Evolutionary conservation across 495 filamentous ascomycete species (phyloP).

Genomic region (Penicillium canescens): DNA sequence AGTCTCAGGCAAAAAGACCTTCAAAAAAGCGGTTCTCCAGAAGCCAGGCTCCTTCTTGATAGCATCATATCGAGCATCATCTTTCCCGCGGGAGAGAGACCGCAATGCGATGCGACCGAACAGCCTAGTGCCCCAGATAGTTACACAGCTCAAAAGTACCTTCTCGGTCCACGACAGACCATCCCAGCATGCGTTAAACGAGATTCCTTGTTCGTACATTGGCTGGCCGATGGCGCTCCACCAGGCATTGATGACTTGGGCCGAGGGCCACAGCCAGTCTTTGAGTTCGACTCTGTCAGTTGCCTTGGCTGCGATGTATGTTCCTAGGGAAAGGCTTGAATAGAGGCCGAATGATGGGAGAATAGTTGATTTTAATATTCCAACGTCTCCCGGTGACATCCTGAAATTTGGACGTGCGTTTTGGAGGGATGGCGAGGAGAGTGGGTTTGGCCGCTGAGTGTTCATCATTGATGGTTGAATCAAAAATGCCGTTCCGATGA

Average conservation of each 20-base stretch:
- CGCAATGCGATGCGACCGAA: slow-evolving; percentile 52
- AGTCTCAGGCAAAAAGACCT: slow-evolving; percentile 53
- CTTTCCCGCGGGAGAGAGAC: slow-evolving; percentile 44
- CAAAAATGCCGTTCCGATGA: not conserved
- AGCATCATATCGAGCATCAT: slow-evolving; percentile 54
- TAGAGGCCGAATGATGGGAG: slow-evolving; percentile 51
- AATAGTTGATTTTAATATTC: slow-evolving; percentile 52
- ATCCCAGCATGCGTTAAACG: slow-evolving; percentile 40
- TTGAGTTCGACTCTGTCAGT: slow-evolving; percentile 55
- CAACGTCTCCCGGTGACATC: slow-evolving; percentile 25
- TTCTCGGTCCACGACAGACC: slow-evolving; percentile 50
- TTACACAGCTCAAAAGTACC: slow-evolving; percentile 52
- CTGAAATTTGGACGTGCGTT: not conserved
- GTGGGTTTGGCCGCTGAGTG: slow-evolving; percentile 1
- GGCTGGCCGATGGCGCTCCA: slow-evolving; percentile 54
- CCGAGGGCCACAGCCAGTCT: slow-evolving; percentile 57
- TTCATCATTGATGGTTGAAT: slow-evolving; percentile 6
- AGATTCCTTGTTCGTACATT: slow-evolving; percentile 37
- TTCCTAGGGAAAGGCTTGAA: slow-evolving; percentile 41
- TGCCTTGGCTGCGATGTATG: slow-evolving; percentile 46
- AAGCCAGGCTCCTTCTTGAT: slow-evolving; percentile 50
- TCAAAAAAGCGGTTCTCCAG: slow-evolving; percentile 53
- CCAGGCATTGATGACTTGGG: slow-evolving; percentile 58
- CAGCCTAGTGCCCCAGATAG: slow-evolving; percentile 54
- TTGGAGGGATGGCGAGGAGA: not conserved